A percentile compares a stretch with the other conserved stretches of the same genome.
phyloP scores from a whole-genome alignment of 345 rosid genomes.

The Carallia brachiata region DNA sequence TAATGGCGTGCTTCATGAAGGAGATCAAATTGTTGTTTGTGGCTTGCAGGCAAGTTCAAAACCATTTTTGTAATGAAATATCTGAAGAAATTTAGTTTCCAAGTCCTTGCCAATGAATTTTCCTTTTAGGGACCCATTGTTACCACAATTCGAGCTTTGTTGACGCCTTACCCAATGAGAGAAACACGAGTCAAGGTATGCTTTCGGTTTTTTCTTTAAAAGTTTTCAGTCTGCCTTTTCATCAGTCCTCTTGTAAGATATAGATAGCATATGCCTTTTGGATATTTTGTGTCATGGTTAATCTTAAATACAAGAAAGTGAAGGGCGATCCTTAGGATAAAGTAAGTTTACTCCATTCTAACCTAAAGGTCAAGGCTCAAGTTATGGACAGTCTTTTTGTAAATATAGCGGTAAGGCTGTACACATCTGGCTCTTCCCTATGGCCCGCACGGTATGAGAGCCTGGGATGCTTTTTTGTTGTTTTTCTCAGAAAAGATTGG shows the following conservation, averaged over 20 bases:
- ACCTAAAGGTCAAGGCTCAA: too few relatives aligned
- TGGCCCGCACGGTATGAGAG: too few relatives aligned
- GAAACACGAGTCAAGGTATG: constrained; percentile 88
- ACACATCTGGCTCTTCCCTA: too few relatives aligned
- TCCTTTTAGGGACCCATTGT: constrained; percentile 78
- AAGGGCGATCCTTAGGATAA: too few relatives aligned
- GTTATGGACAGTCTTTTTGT: too few relatives aligned
- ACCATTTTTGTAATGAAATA: constrained; percentile 4
- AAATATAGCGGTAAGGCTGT: too few relatives aligned
- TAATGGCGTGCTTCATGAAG: constrained; percentile 86
- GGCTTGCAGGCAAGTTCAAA: constrained; percentile 76
- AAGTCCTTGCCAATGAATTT: constrained; percentile 16
- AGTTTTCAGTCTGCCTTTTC: not conserved
- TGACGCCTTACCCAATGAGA: constrained; percentile 98
- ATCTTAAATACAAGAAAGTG: too few relatives aligned
- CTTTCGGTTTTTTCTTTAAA: not conserved
- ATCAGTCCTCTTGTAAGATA: not conserved
- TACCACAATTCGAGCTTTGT: constrained; percentile 74
- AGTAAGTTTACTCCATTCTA: too few relatives aligned
- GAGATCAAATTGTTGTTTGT: constrained; percentile 92
- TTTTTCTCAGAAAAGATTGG: too few relatives aligned
- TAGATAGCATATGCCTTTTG: not conserved
- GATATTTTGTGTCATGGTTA: too few relatives aligned
- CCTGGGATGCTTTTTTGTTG: too few relatives aligned
- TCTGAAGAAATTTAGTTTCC: not conserved